Conservation (phyloP, 108 stramenopile genomes). For the Nannochloropsis oceanica region DNA sequence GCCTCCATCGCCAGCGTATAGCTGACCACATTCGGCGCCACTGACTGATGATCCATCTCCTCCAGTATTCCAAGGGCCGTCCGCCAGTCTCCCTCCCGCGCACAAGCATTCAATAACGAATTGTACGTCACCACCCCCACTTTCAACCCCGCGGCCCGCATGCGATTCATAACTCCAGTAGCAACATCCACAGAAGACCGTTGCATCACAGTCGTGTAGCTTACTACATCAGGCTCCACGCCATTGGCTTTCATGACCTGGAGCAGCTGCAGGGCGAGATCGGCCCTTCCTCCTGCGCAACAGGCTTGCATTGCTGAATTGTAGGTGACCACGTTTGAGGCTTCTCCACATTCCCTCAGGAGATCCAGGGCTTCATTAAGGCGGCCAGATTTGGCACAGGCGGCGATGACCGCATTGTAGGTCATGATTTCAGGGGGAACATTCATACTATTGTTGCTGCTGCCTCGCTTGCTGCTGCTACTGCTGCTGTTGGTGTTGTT, state of each 20-base stretch:
- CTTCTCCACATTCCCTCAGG: conserved; percentile 1
- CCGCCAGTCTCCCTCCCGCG: neutral
- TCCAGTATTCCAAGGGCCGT: neutral
- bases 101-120: conserved; percentile 1
- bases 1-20: conserved; percentile 13
- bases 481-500: no score
- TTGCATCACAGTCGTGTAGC: neutral
- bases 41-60: conserved; percentile 13
- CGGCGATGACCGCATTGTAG: conserved; percentile 15
- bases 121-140: neutral
- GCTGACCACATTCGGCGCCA: conserved; percentile 5
- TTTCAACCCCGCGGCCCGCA: neutral
- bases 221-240: neutral
- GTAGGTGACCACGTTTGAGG: neutral
- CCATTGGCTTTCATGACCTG: neutral
- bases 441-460: no score
- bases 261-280: conserved; percentile 2
- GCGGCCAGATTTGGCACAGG: neutral
- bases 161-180: neutral
- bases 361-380: neutral
- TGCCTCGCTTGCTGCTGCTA: no score
- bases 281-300: conserved; percentile 1
- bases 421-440: neutral
- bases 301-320: conserved; percentile 11
- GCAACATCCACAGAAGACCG: neutral